Evolutionary conservation across 305 asterid genomes (phyloP), one percentile per base, ranked within the genome.

Genomic region (Fraxinus latifolia): DNA sequence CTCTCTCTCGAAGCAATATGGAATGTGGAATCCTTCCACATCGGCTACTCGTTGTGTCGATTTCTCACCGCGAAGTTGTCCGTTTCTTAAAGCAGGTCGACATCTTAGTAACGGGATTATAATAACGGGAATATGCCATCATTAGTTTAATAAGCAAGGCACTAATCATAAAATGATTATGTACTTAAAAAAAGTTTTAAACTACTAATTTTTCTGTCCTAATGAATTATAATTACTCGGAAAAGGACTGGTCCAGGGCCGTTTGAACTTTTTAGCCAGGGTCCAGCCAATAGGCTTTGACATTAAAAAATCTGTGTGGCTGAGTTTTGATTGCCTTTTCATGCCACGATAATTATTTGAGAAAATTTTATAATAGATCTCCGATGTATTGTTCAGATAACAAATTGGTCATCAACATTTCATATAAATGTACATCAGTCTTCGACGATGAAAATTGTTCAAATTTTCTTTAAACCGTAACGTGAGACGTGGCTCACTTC

Each of bases 181-280:
- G 47, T 23, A 4, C 23, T 29, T 19, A 55, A 84, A 81, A 73
- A 31, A n/a, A 34, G 1, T 58, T 31, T 76, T 31, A 50, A 82
- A 68, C 70, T 68, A 79, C 15, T 42, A 79, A 11, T 81, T 39
- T 76, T 82, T 78, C 85, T 81, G 79, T 19, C 77, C 7, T 53
- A 21, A 76, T 55, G 82, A 32, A 85, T 79, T 53, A 79, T 76
- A 60, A 79, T n/a, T 82, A 74, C 74, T 34, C 33, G 36, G 53
- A 14, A 27, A 85, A 85, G 80, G 86, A 85, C 75, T 32, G 88
- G 88, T 76, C 14, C 7, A 67, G 7, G 72, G 31, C 74, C 34
- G 77, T 37, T 74, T 29, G 53, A 27, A n/a, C 74, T 67, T 67
- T 67, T 67, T 27, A 27, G 15, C 15, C 12, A 39, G 14, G 29